Percentiles rank a stretch among this genome's conserved stretches.
Conservation (phyloP, 306 rosid species). For the Senna tora region DNA sequence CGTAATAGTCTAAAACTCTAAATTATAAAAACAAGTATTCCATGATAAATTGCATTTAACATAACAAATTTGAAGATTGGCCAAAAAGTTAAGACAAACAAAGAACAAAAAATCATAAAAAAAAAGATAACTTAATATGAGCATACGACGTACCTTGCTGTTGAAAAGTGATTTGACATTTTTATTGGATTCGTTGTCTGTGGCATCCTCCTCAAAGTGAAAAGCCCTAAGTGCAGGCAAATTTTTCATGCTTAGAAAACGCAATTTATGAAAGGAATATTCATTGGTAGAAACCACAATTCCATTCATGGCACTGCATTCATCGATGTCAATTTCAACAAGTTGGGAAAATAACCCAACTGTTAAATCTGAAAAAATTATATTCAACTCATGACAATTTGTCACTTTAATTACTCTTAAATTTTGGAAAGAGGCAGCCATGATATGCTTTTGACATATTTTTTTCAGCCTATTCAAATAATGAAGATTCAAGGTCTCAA, state of each 20-base stretch:
- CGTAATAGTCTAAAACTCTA: too few species aligned
- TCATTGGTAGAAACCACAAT: not conserved
- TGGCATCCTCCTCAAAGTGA: not conserved
- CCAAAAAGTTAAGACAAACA: too few species aligned
- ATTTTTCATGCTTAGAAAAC: not conserved
- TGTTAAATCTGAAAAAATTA: constrained; percentile 1
- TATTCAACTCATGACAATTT: not conserved
- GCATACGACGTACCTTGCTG: not conserved
- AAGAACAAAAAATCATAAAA: not conserved
- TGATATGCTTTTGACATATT: not conserved
- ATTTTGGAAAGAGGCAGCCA: not conserved
- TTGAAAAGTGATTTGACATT: not conserved
- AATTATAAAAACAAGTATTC: too few species aligned
- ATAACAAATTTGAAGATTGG: too few species aligned
- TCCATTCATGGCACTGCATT: not conserved
- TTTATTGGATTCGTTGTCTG: not conserved
- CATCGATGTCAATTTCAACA: not conserved
- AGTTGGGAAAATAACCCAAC: not conserved
- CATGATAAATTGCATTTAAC: too few species aligned
- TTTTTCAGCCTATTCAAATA: not conserved
- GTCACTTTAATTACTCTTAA: not conserved
- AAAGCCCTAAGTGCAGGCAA: not conserved
- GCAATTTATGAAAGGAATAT: not conserved
- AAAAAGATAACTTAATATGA: too few species aligned
- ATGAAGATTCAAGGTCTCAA: not conserved